Base-by-base conservation (phyloP, 768 basidiomycete genomes). In the Candolleomyces eurysporus region DNA sequence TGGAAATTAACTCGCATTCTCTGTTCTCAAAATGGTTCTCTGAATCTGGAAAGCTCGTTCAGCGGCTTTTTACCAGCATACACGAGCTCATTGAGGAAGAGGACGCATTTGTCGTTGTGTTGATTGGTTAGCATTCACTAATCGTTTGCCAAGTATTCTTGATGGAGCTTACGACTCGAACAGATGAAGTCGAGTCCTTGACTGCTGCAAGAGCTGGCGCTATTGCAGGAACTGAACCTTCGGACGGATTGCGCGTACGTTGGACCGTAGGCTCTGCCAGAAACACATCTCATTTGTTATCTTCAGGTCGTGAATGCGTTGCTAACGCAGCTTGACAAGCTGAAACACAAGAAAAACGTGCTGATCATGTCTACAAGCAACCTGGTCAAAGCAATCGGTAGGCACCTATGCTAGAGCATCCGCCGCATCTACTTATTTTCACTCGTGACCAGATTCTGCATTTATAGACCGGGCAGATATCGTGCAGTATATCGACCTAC, bases 1-100 rank as follows among this genome's bases (percentile, higher is more conserved):
- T 99, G 49, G 97, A 99, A 73, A 97, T 99, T 69, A 98, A 98
- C 71, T 96, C 97, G 0, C 97, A 98, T 75, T 98, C 96, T 2
- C 82, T 99, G 16, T 98, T 99, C 72, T 96, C 94, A 16, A 92
- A 95, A 67, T 99, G 97, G 96, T 99, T 98, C 76, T 98, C 96
- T 0, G 97, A 99, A 71, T 97, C 95, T 0, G 97, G 97, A 16
- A 99, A 99, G 73, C 86, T 99, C 31, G 97, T 99, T 1, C 96
- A 98, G 69, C 85, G 91, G 51, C 79, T 99, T 17, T 99, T 98
- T 71, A 84, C 82, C 43, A 91, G 84, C 61, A 94, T 99, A 60
- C 91, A 84, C 43, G 95, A 97, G 65, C 82, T 98, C 75, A 89
- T 92, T 0, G 95, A 97, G 54, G 95, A 98, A 67, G 92, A 96